Conservation (phyloP, 768 basidiomycete species). For the Pholiota microspora region DNA sequence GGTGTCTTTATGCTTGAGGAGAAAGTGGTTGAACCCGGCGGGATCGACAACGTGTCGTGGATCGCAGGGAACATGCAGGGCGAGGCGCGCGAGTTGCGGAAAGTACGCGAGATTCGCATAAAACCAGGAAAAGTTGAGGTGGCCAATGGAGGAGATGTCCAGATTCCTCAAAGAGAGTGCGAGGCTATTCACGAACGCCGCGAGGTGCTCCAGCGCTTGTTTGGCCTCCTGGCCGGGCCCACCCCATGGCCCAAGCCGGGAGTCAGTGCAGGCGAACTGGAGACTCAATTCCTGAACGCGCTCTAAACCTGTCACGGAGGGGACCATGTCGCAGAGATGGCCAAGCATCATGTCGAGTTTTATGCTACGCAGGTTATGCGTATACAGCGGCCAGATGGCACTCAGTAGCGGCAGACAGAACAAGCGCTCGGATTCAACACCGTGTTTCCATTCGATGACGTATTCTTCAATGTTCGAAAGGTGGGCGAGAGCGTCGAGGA, state of each 20-base stretch:
- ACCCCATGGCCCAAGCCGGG: background rate
- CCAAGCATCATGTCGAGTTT: constrained; percentile 15
- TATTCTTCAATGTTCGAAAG: constrained; percentile 10
- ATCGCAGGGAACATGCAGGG: constrained; percentile 16
- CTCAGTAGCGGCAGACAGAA: constrained; percentile 18
- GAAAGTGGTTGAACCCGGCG: constrained; percentile 13
- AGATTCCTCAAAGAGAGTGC: constrained; percentile 12
- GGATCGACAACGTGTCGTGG: constrained; percentile 17
- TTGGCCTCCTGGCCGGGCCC: constrained; percentile 4
- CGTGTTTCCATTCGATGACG: constrained; percentile 17
- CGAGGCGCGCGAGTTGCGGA: constrained; percentile 14
- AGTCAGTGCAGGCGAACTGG: constrained; percentile 6
- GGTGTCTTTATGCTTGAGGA: constrained; percentile 11
- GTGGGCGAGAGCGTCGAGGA: constrained; percentile 12
- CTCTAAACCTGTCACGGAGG: constrained; percentile 9
- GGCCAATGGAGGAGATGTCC: constrained; percentile 14
- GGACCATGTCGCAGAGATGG: constrained; percentile 9
- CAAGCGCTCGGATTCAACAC: constrained; percentile 6
- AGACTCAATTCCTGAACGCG: constrained; percentile 9
- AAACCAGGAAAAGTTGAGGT: constrained; percentile 17
- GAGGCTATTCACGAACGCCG: constrained; percentile 16
- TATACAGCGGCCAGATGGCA: constrained; percentile 1
- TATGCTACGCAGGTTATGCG: background rate
- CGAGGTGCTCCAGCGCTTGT: constrained; percentile 10
- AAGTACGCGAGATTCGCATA: constrained; percentile 14